Evolutionary conservation across 257 asterid genomes (phyloP).

Genomic region (Solanum chaucha): DNA sequence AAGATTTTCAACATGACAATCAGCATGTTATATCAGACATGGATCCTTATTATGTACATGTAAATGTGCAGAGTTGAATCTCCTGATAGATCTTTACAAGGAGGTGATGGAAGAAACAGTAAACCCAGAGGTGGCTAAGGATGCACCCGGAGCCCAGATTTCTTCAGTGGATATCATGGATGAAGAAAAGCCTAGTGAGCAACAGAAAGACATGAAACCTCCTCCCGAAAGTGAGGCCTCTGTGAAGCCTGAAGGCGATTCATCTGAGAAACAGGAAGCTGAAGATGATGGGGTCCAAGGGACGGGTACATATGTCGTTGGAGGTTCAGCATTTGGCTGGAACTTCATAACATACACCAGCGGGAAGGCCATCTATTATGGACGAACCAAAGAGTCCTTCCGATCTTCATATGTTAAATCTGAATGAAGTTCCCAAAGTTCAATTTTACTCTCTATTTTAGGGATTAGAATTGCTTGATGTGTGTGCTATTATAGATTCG

Average conservation of each 20-base stretch:
- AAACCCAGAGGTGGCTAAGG: constrained; percentile 28
- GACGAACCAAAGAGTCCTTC: constrained; percentile 55
- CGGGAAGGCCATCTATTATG: constrained; percentile 33
- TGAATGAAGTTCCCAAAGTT: neutral
- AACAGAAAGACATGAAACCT: constrained; percentile 20
- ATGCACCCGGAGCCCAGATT: constrained; percentile 2
- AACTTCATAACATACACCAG: constrained; percentile 52
- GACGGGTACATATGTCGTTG: constrained; percentile 42
- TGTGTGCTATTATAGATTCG: neutral
- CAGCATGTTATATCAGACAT: neutral
- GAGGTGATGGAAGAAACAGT: constrained; percentile 30
- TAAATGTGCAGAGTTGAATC: constrained; percentile 54
- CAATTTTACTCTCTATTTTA: neutral
- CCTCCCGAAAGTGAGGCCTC: constrained; percentile 11
- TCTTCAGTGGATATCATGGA: constrained; percentile 8
- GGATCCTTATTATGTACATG: neutral
- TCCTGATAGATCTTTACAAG: constrained; percentile 52
- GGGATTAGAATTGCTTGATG: neutral
- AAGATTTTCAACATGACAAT: neutral
- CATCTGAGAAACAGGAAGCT: constrained; percentile 9
- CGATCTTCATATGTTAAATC: constrained; percentile 38
- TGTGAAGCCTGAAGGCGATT: constrained; percentile 6
- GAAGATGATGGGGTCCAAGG: constrained; percentile 20
- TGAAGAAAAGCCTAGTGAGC: constrained; percentile 18
- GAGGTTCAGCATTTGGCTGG: constrained; percentile 92